Conservation (phyloP, 345 rosid genomes). For the Citrus hindsii region DNA sequence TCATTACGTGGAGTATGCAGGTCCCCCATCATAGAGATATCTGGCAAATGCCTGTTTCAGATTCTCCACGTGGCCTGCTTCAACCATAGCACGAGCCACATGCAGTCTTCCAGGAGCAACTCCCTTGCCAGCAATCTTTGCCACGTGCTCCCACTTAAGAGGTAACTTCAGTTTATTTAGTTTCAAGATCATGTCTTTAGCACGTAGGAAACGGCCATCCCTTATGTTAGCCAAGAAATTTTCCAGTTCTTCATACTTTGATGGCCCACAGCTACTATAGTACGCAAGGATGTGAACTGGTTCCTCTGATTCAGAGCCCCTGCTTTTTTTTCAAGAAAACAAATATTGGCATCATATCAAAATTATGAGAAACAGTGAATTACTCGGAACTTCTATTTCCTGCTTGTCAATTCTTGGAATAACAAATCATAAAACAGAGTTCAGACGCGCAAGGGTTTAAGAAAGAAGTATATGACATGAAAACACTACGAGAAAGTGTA, state of each 20-base stretch:
- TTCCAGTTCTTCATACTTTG: slow-evolving; percentile 59
- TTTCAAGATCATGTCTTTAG: slow-evolving; percentile 70
- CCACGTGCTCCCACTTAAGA: slow-evolving; percentile 83
- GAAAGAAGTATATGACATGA: not conserved
- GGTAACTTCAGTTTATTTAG: slow-evolving; percentile 83
- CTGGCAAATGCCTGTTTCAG: slow-evolving; percentile 80
- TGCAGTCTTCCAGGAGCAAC: slow-evolving; percentile 96
- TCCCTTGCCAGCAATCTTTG: slow-evolving; percentile 81
- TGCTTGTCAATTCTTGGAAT: not conserved
- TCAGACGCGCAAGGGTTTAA: not conserved
- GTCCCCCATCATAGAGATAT: slow-evolving; percentile 89
- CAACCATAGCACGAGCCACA: slow-evolving; percentile 92
- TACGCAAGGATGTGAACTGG: slow-evolving; percentile 96
- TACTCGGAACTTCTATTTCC: not conserved
- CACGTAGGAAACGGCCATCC: slow-evolving; percentile 85
- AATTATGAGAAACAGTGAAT: slow-evolving; percentile 1
- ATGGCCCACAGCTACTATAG: slow-evolving; percentile 87
- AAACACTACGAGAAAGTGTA: not conserved
- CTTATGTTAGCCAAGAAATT: slow-evolving; percentile 65
- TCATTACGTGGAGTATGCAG: slow-evolving; percentile 79
- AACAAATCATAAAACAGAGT: not conserved
- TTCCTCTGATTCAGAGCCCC: slow-evolving; percentile 62
- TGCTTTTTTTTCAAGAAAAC: slow-evolving; percentile 18
- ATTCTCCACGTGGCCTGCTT: slow-evolving; percentile 87
- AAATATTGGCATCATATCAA: slow-evolving; percentile 13